Percentiles rank a stretch among this genome's conserved stretches.
Conservation (phyloP, 2,329 filamentous ascomycete species). For the Diatrype stigma region DNA sequence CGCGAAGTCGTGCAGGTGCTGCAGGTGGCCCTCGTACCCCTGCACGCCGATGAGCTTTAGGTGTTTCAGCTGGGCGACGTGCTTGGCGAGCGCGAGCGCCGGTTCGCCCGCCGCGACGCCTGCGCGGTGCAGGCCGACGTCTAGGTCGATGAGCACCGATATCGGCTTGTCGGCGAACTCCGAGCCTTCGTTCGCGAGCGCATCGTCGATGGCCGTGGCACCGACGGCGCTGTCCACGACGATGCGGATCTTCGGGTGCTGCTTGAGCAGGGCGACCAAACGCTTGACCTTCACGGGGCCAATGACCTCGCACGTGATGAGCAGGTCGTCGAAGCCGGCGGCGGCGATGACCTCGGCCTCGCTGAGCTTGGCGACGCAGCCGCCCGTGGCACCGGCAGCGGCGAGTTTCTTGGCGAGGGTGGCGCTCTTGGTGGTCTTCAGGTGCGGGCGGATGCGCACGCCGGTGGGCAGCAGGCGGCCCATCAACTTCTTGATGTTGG, state of each 20-base stretch:
- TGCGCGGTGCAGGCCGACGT: slow-evolving; percentile 47
- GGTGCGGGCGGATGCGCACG: slow-evolving; percentile 42
- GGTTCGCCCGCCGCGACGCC: slow-evolving; percentile 40
- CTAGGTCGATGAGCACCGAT: slow-evolving; percentile 41
- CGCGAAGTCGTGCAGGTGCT: slow-evolving; percentile 42
- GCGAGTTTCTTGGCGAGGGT: slow-evolving; percentile 39
- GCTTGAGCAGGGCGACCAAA: slow-evolving; percentile 40
- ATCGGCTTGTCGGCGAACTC: slow-evolving; percentile 34
- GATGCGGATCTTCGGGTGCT: slow-evolving; percentile 35
- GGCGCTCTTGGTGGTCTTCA: slow-evolving; percentile 50
- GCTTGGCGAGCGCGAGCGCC: slow-evolving; percentile 34
- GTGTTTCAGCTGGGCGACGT: slow-evolving; percentile 32
- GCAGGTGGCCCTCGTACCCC: slow-evolving; percentile 50
- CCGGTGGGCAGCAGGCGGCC: slow-evolving; percentile 40
- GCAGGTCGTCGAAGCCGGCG: slow-evolving; percentile 42
- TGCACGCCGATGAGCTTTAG: slow-evolving; percentile 45
- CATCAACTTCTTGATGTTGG: slow-evolving; percentile 45
- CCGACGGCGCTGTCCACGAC: slow-evolving; percentile 45
- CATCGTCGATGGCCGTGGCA: slow-evolving; percentile 41
- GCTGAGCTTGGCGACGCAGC: slow-evolving; percentile 48
- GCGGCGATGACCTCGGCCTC: slow-evolving; percentile 40
- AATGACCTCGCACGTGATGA: slow-evolving; percentile 49
- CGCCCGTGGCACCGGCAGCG: slow-evolving; percentile 43
- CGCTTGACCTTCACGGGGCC: slow-evolving; percentile 41
- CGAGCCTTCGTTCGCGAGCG: slow-evolving; percentile 28